Conservation (phyloP, 495 filamentous ascomycete species). For the Trichoderma erinaceum region DNA sequence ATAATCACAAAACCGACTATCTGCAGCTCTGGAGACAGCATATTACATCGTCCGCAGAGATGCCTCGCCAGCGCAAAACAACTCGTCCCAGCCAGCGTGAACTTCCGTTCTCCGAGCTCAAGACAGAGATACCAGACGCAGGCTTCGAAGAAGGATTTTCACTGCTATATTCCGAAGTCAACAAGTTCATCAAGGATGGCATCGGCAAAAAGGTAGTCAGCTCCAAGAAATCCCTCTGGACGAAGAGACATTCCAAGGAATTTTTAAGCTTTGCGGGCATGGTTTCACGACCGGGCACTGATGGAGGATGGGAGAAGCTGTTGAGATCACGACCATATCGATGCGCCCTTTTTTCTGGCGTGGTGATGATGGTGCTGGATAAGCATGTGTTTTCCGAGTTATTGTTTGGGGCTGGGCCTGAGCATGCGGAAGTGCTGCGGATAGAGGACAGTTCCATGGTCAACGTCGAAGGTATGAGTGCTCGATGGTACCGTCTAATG, state of each 20-base stretch:
- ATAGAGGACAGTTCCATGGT: slow-evolving; percentile 6
- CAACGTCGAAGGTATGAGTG: slow-evolving; percentile 4
- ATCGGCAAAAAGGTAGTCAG: neutral
- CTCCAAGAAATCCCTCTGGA: neutral
- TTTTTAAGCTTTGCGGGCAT: neutral
- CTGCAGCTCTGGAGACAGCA: neutral
- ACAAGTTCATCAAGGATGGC: neutral
- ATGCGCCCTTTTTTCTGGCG: neutral
- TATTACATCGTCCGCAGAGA: neutral
- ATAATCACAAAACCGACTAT: neutral
- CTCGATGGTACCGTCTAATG: no score
- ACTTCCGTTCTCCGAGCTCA: neutral
- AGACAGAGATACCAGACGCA: neutral
- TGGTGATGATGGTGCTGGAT: slow-evolving; percentile 13
- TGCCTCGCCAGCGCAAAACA: neutral
- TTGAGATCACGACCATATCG: neutral
- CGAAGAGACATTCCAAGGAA: neutral
- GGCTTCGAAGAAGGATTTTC: neutral
- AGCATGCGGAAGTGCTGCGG: slow-evolving; percentile 7
- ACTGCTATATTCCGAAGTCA: neutral
- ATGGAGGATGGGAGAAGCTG: slow-evolving; percentile 1
- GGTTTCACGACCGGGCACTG: neutral
- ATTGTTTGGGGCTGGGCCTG: neutral
- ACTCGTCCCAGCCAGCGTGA: neutral
- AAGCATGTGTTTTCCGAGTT: slow-evolving; percentile 8